Evolutionary conservation across 2,329 filamentous ascomycete species (phyloP).

Genomic region (Cercospora sp.): DNA sequence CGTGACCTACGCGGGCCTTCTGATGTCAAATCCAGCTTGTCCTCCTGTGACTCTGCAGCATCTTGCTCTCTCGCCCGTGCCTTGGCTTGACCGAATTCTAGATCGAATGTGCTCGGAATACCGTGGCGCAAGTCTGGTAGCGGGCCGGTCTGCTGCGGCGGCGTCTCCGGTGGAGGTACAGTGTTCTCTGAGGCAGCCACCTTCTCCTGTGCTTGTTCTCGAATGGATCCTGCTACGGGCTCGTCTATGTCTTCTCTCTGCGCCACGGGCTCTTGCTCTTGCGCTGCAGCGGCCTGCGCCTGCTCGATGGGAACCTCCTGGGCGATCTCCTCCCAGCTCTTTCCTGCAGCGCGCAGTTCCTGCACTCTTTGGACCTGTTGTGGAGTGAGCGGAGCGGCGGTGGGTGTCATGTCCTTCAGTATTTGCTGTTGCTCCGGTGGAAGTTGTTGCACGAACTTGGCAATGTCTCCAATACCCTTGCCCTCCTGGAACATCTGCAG

Average conservation of each 20-base stretch:
- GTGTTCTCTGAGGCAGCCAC: conserved; percentile 33
- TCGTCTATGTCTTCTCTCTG: conserved; percentile 35
- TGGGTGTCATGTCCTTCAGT: conserved; percentile 13
- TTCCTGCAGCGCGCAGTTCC: conserved; percentile 13
- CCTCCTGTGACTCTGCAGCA: conserved; percentile 35
- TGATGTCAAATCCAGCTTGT: conserved; percentile 28
- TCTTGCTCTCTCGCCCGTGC: conserved; percentile 26
- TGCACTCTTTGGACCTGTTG: conserved; percentile 4
- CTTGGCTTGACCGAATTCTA: conserved; percentile 61
- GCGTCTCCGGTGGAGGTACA: conserved; percentile 17
- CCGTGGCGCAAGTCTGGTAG: conserved; percentile 91
- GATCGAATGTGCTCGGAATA: conserved; percentile 85
- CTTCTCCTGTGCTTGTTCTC: conserved; percentile 32
- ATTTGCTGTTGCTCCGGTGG: conserved; percentile 17
- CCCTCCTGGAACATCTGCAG: conserved; percentile 28
- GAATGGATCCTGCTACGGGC: conserved; percentile 30
- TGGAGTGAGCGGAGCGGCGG: neutral
- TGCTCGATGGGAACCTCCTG: conserved; percentile 8
- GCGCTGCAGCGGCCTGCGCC: conserved; percentile 1
- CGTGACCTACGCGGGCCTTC: conserved; percentile 19
- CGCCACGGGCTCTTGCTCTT: conserved; percentile 34
- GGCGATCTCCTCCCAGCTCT: conserved; percentile 14
- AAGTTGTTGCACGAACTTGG: conserved; percentile 13
- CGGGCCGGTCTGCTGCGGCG: conserved; percentile 51
- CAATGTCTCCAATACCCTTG: conserved; percentile 15